Evolutionary conservation across 2,329 filamentous ascomycete species (phyloP).

Genomic region (Colletotrichum scovillei): DNA sequence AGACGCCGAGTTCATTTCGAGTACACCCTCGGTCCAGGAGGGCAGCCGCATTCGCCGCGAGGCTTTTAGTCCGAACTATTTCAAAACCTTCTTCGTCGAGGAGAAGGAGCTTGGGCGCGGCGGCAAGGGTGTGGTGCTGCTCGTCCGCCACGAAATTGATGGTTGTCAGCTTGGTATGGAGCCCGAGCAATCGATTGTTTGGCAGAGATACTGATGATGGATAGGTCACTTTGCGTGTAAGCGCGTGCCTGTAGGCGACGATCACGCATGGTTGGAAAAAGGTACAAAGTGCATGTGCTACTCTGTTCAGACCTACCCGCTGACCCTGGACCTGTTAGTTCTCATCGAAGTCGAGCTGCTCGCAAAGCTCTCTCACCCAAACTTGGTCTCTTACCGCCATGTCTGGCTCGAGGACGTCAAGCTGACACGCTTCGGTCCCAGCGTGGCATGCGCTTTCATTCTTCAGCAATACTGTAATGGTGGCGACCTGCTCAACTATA

Average conservation of each 20-base stretch:
- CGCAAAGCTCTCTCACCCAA: slow-evolving; percentile 91
- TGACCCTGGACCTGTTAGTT: slow-evolving; percentile 52
- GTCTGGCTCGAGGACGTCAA: slow-evolving; percentile 95
- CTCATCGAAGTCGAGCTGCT: slow-evolving; percentile 93
- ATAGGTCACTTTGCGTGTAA: slow-evolving; percentile 90
- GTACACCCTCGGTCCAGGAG: slow-evolving; percentile 61
- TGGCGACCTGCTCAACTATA: slow-evolving; percentile 89
- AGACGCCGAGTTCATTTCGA: slow-evolving; percentile 64
- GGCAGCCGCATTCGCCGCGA: slow-evolving; percentile 82
- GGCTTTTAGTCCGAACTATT: slow-evolving; percentile 93
- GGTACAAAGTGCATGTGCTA: slow-evolving; percentile 42
- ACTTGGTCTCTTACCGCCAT: slow-evolving; percentile 95
- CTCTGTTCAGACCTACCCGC: background rate
- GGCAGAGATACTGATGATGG: slow-evolving; percentile 29
- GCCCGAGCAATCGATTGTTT: background rate
- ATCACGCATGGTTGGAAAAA: slow-evolving; percentile 96
- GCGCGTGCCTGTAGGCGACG: slow-evolving; percentile 92
- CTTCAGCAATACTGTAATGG: slow-evolving; percentile 97
- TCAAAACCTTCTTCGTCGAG: slow-evolving; percentile 91
- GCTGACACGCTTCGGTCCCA: slow-evolving; percentile 87
- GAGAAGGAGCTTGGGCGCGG: slow-evolving; percentile 88
- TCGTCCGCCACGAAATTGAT: slow-evolving; percentile 94
- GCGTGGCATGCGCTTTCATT: slow-evolving; percentile 94
- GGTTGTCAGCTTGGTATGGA: slow-evolving; percentile 76
- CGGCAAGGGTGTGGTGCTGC: slow-evolving; percentile 91